Percentiles rank a stretch among this genome's conserved stretches.
phyloP scores from a whole-genome alignment of 2,329 filamentous ascomycete species.

The Cladophialophora psammophila region DNA sequence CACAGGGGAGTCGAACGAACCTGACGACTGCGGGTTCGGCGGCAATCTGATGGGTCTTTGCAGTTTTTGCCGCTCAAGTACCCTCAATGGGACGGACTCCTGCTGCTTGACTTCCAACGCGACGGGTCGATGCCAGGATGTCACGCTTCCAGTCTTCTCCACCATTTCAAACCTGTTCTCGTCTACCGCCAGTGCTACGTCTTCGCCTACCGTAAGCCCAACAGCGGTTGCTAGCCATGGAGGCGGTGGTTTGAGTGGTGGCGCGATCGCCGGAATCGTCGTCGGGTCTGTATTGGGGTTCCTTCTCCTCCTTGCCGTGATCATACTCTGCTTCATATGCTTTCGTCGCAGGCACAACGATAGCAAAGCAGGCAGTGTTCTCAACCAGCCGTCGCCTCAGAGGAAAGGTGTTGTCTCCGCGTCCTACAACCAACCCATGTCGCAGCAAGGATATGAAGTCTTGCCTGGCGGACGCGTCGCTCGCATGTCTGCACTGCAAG shows the following conservation, averaged over 20 bases:
- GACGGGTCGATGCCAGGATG: slow-evolving; percentile 73
- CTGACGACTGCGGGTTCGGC: slow-evolving; percentile 83
- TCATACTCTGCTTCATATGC: slow-evolving; percentile 65
- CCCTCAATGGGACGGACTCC: slow-evolving; percentile 90
- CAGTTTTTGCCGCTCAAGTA: slow-evolving; percentile 82
- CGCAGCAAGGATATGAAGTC: slow-evolving; percentile 69
- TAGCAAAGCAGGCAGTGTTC: slow-evolving; percentile 74
- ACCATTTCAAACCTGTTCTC: slow-evolving; percentile 67
- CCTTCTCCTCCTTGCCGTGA: slow-evolving; percentile 70
- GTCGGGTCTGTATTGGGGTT: slow-evolving; percentile 78
- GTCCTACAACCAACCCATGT: slow-evolving; percentile 48
- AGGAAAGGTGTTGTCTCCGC: slow-evolving; percentile 54
- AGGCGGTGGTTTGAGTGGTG: slow-evolving; percentile 72
- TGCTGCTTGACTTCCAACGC: slow-evolving; percentile 87
- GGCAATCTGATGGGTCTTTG: slow-evolving; percentile 78
- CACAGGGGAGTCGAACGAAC: slow-evolving; percentile 78
- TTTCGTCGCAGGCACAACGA: slow-evolving; percentile 64
- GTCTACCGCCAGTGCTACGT: slow-evolving; percentile 66
- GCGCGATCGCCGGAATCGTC: slow-evolving; percentile 88
- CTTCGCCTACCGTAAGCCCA: slow-evolving; percentile 69
- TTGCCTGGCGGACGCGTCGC: slow-evolving; percentile 89
- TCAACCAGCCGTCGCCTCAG: slow-evolving; percentile 86
- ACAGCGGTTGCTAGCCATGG: slow-evolving; percentile 55
- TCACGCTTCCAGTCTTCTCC: slow-evolving; percentile 77
- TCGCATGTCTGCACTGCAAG: slow-evolving; percentile 91